A percentile compares a stretch with the other conserved stretches of the same genome.
These are phyloP conservation scores for Purpureocillium takamizusanense DNA, from an alignment of 2,329 filamentous ascomycete species.

Conservation along the genomic window DNA sequence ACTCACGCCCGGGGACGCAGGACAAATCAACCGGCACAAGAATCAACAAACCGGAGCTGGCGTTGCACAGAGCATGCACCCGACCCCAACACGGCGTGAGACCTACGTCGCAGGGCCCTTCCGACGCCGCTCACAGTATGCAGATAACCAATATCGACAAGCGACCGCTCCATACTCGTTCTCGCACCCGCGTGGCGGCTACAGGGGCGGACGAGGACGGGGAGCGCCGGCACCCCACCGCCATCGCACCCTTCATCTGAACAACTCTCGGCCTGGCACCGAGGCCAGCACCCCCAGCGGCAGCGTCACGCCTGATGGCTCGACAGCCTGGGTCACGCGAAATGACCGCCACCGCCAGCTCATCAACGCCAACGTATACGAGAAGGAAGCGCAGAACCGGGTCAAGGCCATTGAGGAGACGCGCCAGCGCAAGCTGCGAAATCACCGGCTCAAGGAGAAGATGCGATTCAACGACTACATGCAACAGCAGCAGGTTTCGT, in stretches of 20 bases:
- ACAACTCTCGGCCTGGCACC: constrained; percentile 26
- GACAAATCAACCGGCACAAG: constrained; percentile 74
- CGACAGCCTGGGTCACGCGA: constrained; percentile 54
- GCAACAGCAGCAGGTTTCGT: constrained; percentile 16
- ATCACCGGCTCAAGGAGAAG: constrained; percentile 49
- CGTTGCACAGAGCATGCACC: constrained; percentile 11
- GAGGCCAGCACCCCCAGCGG: constrained; percentile 26
- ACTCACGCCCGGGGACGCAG: constrained; percentile 31
- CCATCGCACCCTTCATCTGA: constrained; percentile 56
- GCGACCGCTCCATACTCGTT: constrained; percentile 23
- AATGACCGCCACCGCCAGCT: constrained; percentile 71
- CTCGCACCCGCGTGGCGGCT: constrained; percentile 16
- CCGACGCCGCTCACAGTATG: no score
- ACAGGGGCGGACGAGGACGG: constrained; percentile 21
- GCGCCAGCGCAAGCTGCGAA: constrained; percentile 44
- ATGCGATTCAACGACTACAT: constrained; percentile 37
- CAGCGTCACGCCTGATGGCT: constrained; percentile 19
- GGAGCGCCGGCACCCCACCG: constrained; percentile 26
- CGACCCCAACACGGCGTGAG: constrained; percentile 26
- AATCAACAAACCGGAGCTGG: constrained; percentile 44
- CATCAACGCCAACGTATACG: constrained; percentile 72
- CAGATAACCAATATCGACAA: constrained; percentile 24
- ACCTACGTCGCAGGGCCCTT: no score
- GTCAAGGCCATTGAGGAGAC: constrained; percentile 65
- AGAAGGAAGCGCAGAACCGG: constrained; percentile 61